A percentile compares a stretch with the other conserved stretches of the same genome.
These are phyloP conservation scores for Colletotrichum shisoi DNA, from an alignment of 2,329 filamentous ascomycete species.

Conservation along the genomic window DNA sequence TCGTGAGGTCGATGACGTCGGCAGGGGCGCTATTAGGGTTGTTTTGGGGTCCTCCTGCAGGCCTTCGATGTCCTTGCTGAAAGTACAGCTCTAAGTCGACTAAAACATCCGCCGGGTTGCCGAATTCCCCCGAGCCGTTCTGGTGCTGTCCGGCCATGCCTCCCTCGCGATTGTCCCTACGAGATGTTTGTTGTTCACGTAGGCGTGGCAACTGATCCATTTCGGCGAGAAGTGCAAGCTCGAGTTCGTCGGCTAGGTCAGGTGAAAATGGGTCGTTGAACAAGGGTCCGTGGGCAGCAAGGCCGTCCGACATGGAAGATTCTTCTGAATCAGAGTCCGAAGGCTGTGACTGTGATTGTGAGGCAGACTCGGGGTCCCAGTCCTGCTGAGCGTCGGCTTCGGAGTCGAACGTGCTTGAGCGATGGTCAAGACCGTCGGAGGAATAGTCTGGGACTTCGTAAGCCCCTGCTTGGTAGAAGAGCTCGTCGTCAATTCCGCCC, in stretches of 20 bases:
- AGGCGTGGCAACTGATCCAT: slow-evolving; percentile 25
- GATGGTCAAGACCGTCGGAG: slow-evolving; percentile 15
- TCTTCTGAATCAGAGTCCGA: slow-evolving; percentile 16
- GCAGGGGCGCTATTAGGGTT: slow-evolving; percentile 27
- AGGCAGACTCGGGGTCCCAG: slow-evolving; percentile 26
- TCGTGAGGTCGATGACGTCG: slow-evolving; percentile 60
- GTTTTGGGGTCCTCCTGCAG: slow-evolving; percentile 27
- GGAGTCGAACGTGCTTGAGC: slow-evolving; percentile 25
- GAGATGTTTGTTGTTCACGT: slow-evolving; percentile 3
- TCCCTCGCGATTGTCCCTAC: neutral
- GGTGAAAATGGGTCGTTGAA: slow-evolving; percentile 30
- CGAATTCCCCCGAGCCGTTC: neutral
- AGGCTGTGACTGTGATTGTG: slow-evolving; percentile 8
- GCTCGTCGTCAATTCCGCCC: slow-evolving; percentile 3
- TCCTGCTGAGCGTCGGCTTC: slow-evolving; percentile 27
- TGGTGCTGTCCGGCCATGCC: slow-evolving; percentile 3
- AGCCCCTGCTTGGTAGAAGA: neutral
- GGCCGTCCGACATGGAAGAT: slow-evolving; percentile 15
- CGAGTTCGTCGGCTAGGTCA: slow-evolving; percentile 33
- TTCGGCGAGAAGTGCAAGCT: slow-evolving; percentile 35
- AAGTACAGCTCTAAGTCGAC: slow-evolving; percentile 43
- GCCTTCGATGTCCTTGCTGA: slow-evolving; percentile 22
- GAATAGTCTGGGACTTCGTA: slow-evolving; percentile 9
- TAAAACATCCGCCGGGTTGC: slow-evolving; percentile 41
- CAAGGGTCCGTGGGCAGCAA: neutral